These are phyloP conservation scores for Debaryomyces prosopidis DNA, from an alignment of 805 yeast genomes.

Conservation along the genomic window DNA sequence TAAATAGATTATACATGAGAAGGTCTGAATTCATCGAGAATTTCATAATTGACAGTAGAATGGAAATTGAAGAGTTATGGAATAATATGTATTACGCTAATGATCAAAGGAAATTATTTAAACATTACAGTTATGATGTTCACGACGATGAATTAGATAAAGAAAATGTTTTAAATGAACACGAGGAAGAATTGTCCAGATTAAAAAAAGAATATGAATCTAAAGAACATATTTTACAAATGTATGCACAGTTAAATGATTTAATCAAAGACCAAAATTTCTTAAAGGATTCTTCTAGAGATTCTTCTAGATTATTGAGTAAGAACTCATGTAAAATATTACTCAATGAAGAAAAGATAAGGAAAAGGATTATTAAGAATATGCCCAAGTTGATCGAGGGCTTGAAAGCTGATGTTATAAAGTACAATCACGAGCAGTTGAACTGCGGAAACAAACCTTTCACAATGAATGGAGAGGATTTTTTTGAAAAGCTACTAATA, in stretches of 20 bases:
- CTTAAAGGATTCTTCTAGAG: constrained; percentile 69
- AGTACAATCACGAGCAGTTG: constrained; percentile 44
- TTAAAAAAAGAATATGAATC: constrained; percentile 51
- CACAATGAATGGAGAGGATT: constrained; percentile 49
- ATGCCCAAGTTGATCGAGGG: constrained; percentile 63
- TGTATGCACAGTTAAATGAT: constrained; percentile 56
- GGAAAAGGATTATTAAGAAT: constrained; percentile 66
- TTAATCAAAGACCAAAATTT: constrained; percentile 60
- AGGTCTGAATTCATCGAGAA: constrained; percentile 66
- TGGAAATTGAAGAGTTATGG: constrained; percentile 64
- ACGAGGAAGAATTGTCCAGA: constrained; percentile 60
- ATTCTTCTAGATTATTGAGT: constrained; percentile 74
- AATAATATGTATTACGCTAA: constrained; percentile 56
- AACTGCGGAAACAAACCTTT: constrained; percentile 21
- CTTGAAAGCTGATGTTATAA: constrained; percentile 46
- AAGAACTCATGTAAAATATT: constrained; percentile 78
- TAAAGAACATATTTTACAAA: constrained; percentile 54
- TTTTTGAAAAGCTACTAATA: constrained; percentile 36
- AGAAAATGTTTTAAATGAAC: constrained; percentile 60
- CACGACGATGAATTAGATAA: constrained; percentile 45
- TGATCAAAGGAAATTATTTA: constrained; percentile 50
- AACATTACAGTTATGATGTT: constrained; percentile 33
- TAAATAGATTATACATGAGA: constrained; percentile 56
- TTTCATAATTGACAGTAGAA: constrained; percentile 63
- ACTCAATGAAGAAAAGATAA: constrained; percentile 73